A percentile compares a stretch with the other conserved stretches of the same genome.
phyloP scores from a whole-genome alignment of 2,329 filamentous ascomycete genomes.

The Chlorencoelia australis region DNA sequence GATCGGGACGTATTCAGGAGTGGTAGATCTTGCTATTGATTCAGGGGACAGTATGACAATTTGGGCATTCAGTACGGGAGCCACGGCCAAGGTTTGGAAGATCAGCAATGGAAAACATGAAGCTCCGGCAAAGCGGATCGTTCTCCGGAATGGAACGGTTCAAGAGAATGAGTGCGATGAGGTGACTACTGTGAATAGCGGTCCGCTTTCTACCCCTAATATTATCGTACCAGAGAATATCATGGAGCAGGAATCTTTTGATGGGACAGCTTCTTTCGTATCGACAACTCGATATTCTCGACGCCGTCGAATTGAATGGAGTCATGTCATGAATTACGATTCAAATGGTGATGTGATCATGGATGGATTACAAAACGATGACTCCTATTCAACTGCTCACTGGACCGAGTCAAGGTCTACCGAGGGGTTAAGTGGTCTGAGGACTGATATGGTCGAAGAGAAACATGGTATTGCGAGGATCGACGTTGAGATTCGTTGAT shows the following conservation, averaged over 20 bases:
- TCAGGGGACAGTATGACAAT: conserved; percentile 35
- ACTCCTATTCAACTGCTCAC: conserved; percentile 5
- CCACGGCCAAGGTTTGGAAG: conserved; percentile 37
- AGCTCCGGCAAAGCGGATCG: conserved; percentile 6
- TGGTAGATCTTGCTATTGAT: conserved; percentile 42
- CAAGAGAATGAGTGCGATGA: conserved; percentile 13
- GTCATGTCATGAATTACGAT: conserved; percentile 11
- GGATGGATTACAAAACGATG: conserved; percentile 14
- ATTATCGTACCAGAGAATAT: not conserved
- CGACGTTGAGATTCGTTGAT: conserved; percentile 7
- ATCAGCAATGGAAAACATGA: conserved; percentile 27
- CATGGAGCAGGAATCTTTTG: conserved; percentile 13
- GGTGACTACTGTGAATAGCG: conserved; percentile 10
- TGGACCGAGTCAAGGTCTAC: conserved; percentile 1
- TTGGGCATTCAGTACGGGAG: conserved; percentile 40
- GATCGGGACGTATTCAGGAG: conserved; percentile 34
- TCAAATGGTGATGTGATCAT: conserved; percentile 19
- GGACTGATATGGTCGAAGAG: conserved; percentile 28
- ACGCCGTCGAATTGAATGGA: not conserved
- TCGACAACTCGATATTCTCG: not conserved
- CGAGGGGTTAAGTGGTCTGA: conserved; percentile 1
- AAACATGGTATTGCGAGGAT: conserved; percentile 13
- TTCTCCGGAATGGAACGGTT: conserved; percentile 25
- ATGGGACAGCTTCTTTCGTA: conserved; percentile 10
- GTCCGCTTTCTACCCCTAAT: not conserved